A percentile compares a stretch with the other conserved stretches of the same genome.
Evolutionary conservation across 805 yeast species (phyloP).

Genomic region (Starmerella sp.): DNA sequence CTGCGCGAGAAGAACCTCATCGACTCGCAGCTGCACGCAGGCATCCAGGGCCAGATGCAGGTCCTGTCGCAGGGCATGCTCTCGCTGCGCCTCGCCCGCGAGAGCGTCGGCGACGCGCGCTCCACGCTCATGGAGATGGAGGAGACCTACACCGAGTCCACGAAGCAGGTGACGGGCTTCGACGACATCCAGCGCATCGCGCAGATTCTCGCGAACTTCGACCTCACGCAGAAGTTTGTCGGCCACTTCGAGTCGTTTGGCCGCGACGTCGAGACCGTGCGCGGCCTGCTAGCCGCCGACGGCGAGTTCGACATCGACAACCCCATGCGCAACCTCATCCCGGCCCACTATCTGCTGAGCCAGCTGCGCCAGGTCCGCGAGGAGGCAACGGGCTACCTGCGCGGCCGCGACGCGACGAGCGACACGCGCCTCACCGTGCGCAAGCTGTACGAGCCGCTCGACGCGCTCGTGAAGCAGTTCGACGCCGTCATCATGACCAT

Average conservation of each 20-base stretch:
- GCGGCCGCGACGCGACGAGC: constrained; percentile 34
- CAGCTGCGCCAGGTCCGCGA: constrained; percentile 70
- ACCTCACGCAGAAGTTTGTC: constrained; percentile 54
- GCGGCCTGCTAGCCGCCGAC: constrained; percentile 40
- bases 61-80: constrained; percentile 36
- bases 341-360: constrained; percentile 59
- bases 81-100: constrained; percentile 31
- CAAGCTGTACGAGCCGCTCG: constrained; percentile 43
- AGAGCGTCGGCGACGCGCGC: constrained; percentile 31
- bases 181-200: constrained; percentile 59
- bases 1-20: constrained; percentile 55
- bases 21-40: constrained; percentile 62
- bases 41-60: constrained; percentile 54
- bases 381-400: constrained; percentile 34
- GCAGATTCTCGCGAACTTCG: constrained; percentile 57
- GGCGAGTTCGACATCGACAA: constrained; percentile 35
- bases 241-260: constrained; percentile 50
- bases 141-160: constrained; percentile 43
- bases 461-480: constrained; percentile 43
- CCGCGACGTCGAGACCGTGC: constrained; percentile 40
- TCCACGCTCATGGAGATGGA: constrained; percentile 31
- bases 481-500: constrained; percentile 51
- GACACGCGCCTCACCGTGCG: constrained; percentile 60
- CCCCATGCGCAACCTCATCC: constrained; percentile 43
- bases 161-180: constrained; percentile 52